phyloP scores from a whole-genome alignment of 257 asterid species.

The Capsicum pubescens region DNA sequence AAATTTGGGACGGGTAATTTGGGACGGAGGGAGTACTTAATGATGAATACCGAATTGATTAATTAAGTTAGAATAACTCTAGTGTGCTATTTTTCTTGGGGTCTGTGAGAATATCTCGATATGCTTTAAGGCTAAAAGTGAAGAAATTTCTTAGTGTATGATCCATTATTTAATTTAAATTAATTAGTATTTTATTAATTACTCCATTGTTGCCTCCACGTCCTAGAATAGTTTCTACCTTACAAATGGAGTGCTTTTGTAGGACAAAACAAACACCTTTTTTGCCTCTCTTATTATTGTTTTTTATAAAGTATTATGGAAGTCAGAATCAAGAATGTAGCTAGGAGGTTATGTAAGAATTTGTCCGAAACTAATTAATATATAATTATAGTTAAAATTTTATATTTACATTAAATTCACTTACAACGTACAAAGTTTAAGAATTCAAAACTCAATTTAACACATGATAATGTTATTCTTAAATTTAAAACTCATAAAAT shows the following conservation, averaged over 20 bases:
- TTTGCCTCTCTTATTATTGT: background rate
- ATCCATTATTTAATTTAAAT: background rate
- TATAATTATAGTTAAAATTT: too few relatives aligned
- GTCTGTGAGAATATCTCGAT: constrained; percentile 9
- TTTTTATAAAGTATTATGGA: background rate
- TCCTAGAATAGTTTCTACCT: constrained; percentile 25
- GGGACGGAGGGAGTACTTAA: background rate
- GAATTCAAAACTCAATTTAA: background rate
- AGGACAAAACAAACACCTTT: background rate
- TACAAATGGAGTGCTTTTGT: background rate
- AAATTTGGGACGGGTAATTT: too few relatives aligned
- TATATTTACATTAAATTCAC: background rate
- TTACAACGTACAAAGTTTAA: background rate
- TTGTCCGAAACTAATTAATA: too few relatives aligned
- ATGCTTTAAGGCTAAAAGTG: constrained; percentile 3
- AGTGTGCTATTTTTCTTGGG: background rate
- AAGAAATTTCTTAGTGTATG: constrained; percentile 25
- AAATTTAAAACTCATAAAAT: background rate
- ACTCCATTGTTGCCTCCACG: constrained; percentile 26
- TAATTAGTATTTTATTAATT: background rate
- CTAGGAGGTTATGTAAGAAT: background rate
- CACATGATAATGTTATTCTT: background rate
- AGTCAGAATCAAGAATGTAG: background rate
- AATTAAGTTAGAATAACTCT: background rate
- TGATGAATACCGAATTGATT: background rate